A percentile compares a stretch with the other conserved stretches of the same genome.
Conservation (phyloP, 345 rosid genomes). For the Anacardium occidentale region DNA sequence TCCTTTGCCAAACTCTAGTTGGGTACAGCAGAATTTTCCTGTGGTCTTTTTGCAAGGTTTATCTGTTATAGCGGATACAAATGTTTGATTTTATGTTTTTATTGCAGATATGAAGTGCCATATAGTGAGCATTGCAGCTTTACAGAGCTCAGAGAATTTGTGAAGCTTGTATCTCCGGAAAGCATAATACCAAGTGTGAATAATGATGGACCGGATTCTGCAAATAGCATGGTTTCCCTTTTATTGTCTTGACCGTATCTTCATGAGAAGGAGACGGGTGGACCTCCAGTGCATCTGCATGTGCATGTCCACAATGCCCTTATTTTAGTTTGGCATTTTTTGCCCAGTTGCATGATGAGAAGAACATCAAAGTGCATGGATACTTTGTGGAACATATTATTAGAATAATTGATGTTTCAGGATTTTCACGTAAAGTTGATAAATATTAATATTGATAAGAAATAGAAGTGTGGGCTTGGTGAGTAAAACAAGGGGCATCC, state of each 20-base stretch:
- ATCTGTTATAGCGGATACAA: neutral
- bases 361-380: neutral
- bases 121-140: constrained; percentile 94
- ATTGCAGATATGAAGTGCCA: constrained; percentile 85
- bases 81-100: neutral
- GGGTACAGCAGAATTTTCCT: neutral
- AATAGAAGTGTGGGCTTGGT: too few relatives aligned
- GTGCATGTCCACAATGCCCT: neutral
- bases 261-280: neutral
- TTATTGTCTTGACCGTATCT: constrained; percentile 35
- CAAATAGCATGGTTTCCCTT: constrained; percentile 69
- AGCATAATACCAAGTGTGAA: constrained; percentile 83
- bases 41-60: neutral
- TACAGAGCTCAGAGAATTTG: constrained; percentile 78
- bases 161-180: constrained; percentile 65
- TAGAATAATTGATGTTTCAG: too few relatives aligned
- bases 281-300: neutral
- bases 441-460: too few relatives aligned
- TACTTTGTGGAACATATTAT: too few relatives aligned
- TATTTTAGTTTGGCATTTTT: neutral
- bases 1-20: neutral
- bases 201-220: constrained; percentile 74
- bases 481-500: neutral
- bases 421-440: neutral
- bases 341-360: neutral